Base-by-base conservation (phyloP, 2,329 filamentous ascomycete species). In the Sphaerostilbella broomeana region DNA sequence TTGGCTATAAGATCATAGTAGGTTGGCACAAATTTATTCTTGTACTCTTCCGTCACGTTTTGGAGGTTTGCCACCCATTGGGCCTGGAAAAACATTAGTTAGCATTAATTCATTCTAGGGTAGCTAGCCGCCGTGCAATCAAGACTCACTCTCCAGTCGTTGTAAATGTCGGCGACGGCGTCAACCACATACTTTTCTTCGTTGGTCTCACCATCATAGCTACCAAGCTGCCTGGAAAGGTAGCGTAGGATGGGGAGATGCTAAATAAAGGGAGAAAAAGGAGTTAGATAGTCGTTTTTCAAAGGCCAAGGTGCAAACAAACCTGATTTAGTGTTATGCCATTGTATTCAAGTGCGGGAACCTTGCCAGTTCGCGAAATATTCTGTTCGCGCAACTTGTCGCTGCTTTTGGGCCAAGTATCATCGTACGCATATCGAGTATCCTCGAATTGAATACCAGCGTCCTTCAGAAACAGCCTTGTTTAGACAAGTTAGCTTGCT, bases 121-220 rank as follows among this genome's bases (percentile, higher is more conserved):
- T 8, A 8, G 22, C 7, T 25, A 12, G 12, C 12, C 7, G 12
- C 12, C 22, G 6, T 27, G 5, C 1, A n/a, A 4, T 34, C 5
- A 32, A 25, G 1, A 49, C 58, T 51, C 44, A 63, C 62, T 29
- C 62, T 53, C 62, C 62, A 64, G 27, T 65, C 62, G 6, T 59
- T 52, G 20, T 65, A 65, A 9, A 64, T 43, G 21, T 65, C 62
- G 2, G 61, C 42, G 1, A 64, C 59, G 2, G 54, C 50, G 41
- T 65, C 62, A 0, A 64, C 53, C 3, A 57, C 13, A 26, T 58
- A 64, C 39, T 63, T 64, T 16, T 65, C 62, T 3, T 49, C 44
- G 27, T 47, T 62, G 2, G 60, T 59, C 2, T 54, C 51, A 7
- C 62, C 62, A 13, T 65, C 62, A 16, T 65, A 65, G 3, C 32